Evolutionary conservation across 768 basidiomycete species (phyloP).

Genomic region (Serendipita sp.): DNA sequence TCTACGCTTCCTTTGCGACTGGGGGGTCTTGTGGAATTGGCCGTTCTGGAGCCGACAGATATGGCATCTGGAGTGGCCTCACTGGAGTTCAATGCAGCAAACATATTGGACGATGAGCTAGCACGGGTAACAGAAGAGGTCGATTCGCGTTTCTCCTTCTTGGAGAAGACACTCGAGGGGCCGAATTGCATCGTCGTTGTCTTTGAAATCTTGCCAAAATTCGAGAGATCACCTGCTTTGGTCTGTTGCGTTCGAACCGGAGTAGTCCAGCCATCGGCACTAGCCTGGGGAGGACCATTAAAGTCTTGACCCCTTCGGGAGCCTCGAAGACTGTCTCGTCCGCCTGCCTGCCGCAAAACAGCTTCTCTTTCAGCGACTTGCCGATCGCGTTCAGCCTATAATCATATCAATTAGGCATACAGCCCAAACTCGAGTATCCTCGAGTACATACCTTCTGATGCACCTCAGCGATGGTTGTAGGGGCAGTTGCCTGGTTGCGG

Average conservation of each 20-base stretch:
- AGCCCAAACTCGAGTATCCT: neutral
- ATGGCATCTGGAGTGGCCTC: conserved; percentile 40
- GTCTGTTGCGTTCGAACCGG: conserved; percentile 26
- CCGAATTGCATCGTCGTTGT: conserved; percentile 59
- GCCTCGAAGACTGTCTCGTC: conserved; percentile 31
- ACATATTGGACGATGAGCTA: conserved; percentile 74
- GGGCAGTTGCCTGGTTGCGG: conserved; percentile 57
- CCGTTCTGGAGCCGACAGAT: conserved; percentile 16
- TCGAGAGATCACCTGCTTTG: conserved; percentile 73
- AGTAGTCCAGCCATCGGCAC: conserved; percentile 75
- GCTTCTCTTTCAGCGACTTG: conserved; percentile 34
- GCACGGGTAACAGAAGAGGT: conserved; percentile 56
- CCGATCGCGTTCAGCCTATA: conserved; percentile 59
- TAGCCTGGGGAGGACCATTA: conserved; percentile 37
- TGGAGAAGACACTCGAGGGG: conserved; percentile 70
- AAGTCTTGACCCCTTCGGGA: conserved; percentile 75
- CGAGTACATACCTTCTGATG: conserved; percentile 59
- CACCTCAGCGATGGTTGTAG: conserved; percentile 76
- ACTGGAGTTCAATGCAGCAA: conserved; percentile 57
- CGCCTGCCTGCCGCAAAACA: conserved; percentile 68
- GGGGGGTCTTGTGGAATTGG: conserved; percentile 37
- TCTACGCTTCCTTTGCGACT: conserved; percentile 39
- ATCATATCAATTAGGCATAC: neutral
- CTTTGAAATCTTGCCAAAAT: conserved; percentile 77
- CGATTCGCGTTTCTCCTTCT: conserved; percentile 46